A percentile compares a stretch with the other conserved stretches of the same genome.
These are phyloP conservation scores for Nelumbo lutea DNA, from an alignment of 164 flowering plant genomes.

Conservation along the genomic window DNA sequence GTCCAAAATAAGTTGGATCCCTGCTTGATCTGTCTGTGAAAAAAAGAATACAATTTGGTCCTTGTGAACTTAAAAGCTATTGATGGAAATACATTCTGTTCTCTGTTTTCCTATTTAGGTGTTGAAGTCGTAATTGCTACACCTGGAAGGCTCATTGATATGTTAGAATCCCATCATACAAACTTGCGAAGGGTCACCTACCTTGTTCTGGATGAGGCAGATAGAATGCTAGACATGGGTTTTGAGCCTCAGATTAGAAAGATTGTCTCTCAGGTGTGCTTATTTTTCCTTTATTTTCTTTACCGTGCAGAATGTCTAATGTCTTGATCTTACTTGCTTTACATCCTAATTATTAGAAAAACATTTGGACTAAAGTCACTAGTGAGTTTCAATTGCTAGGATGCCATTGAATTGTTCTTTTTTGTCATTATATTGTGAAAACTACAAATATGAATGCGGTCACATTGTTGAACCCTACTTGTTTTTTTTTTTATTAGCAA, in stretches of 20 bases:
- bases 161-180: constrained; percentile 93
- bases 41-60: constrained; percentile 14
- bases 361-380: background rate
- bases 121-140: constrained; percentile 99
- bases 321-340: background rate
- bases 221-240: constrained; percentile 99
- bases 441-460: background rate
- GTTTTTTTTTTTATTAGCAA: too few species aligned
- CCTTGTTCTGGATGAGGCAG: constrained; percentile 98
- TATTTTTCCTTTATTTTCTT: background rate
- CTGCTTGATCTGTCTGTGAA: too few species aligned
- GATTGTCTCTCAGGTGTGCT: constrained; percentile 50
- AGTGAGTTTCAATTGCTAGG: background rate
- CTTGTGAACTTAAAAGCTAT: constrained; percentile 23
- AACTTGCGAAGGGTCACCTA: constrained; percentile 96
- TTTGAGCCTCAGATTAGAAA: constrained; percentile 93
- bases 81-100: constrained; percentile 11
- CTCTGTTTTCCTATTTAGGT: constrained; percentile 39
- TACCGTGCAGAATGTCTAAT: background rate
- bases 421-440: background rate
- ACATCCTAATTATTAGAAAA: background rate
- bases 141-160: constrained; percentile 98
- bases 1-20: too few species aligned
- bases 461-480: too few species aligned
- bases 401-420: background rate